These are phyloP conservation scores for Fomitopsis palustris DNA, from an alignment of 1,284 basidiomycete species.

Conservation along the genomic window DNA sequence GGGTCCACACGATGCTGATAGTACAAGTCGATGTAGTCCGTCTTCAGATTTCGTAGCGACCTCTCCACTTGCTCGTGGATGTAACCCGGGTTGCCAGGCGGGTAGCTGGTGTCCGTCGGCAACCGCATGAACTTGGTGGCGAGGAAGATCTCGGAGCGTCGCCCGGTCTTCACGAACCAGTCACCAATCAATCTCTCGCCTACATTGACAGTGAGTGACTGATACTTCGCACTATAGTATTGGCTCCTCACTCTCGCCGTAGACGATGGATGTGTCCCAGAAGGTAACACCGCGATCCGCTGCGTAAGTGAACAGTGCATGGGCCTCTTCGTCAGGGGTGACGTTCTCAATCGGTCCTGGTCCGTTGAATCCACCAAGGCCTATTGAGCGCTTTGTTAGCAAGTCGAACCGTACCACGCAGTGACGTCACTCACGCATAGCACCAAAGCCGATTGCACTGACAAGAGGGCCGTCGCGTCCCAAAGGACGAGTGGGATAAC, in stretches of 20 bases:
- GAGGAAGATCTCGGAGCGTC: constrained; percentile 41
- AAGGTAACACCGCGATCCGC: constrained; percentile 9
- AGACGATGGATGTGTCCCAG: constrained; percentile 31
- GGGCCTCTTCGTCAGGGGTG: constrained; percentile 24
- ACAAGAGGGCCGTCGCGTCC: constrained; percentile 15
- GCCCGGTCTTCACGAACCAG: constrained; percentile 35
- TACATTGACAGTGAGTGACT: constrained; percentile 35
- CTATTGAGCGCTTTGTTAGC: neutral
- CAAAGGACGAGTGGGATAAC: constrained; percentile 22
- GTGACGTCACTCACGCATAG: constrained; percentile 15
- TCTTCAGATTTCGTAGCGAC: neutral
- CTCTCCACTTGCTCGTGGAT: constrained; percentile 14
- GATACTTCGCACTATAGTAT: no score
- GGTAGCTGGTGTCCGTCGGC: constrained; percentile 6
- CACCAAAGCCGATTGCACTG: constrained; percentile 26
- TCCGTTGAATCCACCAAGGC: constrained; percentile 23
- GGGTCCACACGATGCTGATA: constrained; percentile 12
- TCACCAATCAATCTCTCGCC: neutral
- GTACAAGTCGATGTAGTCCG: neutral
- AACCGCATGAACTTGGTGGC: constrained; percentile 38
- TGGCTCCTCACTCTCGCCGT: constrained; percentile 21
- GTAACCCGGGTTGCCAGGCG: constrained; percentile 9
- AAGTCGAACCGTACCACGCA: neutral
- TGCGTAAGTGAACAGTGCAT: constrained; percentile 15
- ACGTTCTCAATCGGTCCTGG: neutral